Base-by-base conservation (phyloP, 257 asterid genomes). In the Capsicum chinense region DNA sequence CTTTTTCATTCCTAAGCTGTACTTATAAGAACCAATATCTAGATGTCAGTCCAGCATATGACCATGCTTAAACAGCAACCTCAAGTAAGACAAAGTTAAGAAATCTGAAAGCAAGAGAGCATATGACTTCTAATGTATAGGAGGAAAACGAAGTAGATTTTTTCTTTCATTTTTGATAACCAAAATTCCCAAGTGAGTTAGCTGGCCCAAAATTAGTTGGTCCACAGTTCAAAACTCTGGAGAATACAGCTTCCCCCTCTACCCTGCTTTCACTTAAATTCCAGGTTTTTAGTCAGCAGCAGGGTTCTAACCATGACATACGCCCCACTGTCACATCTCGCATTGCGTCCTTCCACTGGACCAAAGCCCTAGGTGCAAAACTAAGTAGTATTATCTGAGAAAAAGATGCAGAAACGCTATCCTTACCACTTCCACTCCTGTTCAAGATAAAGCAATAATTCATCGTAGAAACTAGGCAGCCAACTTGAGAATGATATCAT, bases 401-500 rank as follows among this genome's bases (percentile, higher is more conserved):
- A 26, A 54, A 54, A 54, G 64, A 7, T 60, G 70, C 79, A 60
- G 76, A 60, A 70, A 74, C 21, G 26, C 37, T 80, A 85, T 79
- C 42, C 88, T 39, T 91, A 97, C 98, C 99, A 97, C 90, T 97
- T 97, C 99, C 98, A 97, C 88, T 95, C 99, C 90, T 97, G 99
- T 88, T 97, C 99, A 85, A 97, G 96, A 90, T 93, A 97, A 69
- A 95, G 97, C 82, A 97, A 92, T 89, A 97, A 89, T 91, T 93
- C 98, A 82, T 97, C 99, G 9, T 95, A 95, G 91, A 97, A 97
- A 89, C 87, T 92, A 33, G 97, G 97, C 89, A 97, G 84, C 98
- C 98, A 97, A 87, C 92, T 91, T 26, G 98, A 90, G 88, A 95
- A 93, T 84, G 97, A 89, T 78, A 92, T 71, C 2, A 56, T 58